phyloP scores from a whole-genome alignment of 495 filamentous ascomycete species.

The Podospora comata region DNA sequence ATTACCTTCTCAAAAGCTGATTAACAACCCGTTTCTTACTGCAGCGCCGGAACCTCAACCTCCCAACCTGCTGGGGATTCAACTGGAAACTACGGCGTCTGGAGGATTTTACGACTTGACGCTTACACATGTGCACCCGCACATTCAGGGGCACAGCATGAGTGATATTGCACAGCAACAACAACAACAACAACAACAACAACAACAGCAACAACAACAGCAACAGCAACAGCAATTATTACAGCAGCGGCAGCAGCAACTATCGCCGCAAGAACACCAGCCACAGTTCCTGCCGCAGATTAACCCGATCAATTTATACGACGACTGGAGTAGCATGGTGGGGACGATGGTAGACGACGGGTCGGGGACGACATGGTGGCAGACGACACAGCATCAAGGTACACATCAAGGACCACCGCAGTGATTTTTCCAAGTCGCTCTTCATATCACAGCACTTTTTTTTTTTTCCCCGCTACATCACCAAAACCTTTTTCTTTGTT shows the following conservation, averaged over 20 bases:
- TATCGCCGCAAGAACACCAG: slow-evolving; percentile 15
- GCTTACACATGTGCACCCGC: slow-evolving; percentile 20
- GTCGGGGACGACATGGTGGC: slow-evolving; percentile 5
- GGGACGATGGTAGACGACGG: slow-evolving; percentile 30
- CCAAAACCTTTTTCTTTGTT: neutral
- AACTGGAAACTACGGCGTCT: neutral
- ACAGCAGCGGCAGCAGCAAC: slow-evolving; percentile 16
- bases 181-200: slow-evolving; percentile 12
- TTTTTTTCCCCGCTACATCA: neutral
- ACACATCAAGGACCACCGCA: neutral
- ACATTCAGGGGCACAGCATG: slow-evolving; percentile 18
- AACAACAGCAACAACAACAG: slow-evolving; percentile 16
- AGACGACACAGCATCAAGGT: neutral
- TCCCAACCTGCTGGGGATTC: slow-evolving; percentile 9
- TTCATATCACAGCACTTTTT: neutral
- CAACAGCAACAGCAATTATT: slow-evolving; percentile 4
- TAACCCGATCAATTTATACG: slow-evolving; percentile 19
- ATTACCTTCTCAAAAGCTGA: slow-evolving; percentile 8
- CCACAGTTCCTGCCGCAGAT: slow-evolving; percentile 40
- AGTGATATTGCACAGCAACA: slow-evolving; percentile 12
- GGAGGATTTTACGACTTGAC: slow-evolving; percentile 17
- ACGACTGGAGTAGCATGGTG: slow-evolving; percentile 34
- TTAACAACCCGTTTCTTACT: slow-evolving; percentile 1
- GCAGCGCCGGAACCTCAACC: slow-evolving; percentile 1
- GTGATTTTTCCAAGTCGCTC: neutral